phyloP scores from a whole-genome alignment of 148 eudicot genomes.

The Talinum fruticosum region DNA sequence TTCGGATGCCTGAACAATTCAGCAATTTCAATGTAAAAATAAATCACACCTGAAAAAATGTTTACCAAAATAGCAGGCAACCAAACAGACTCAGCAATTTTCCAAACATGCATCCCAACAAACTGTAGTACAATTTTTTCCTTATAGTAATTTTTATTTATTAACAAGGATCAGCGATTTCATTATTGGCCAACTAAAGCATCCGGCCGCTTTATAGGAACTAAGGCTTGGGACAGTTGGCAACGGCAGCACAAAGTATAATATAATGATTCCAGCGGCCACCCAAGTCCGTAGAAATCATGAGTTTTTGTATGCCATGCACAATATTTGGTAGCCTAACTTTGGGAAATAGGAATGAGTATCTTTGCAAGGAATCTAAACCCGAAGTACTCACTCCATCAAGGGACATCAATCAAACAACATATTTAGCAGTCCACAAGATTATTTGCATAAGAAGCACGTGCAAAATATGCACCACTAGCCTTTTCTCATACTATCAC shows the following conservation, averaged over 20 bases:
- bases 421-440: not conserved
- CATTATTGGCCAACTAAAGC: too few species aligned
- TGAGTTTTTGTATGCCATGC: not conserved
- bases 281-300: not conserved
- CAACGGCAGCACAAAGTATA: too few species aligned
- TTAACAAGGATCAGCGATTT: too few species aligned
- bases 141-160: too few species aligned
- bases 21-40: constrained; percentile 9
- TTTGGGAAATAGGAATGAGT: not conserved
- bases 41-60: not conserved
- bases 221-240: too few species aligned
- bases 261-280: not conserved
- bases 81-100: not conserved
- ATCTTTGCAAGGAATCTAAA: not conserved
- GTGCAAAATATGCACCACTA: not conserved
- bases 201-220: too few species aligned
- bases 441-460: not conserved
- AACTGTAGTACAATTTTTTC: too few species aligned
- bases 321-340: not conserved
- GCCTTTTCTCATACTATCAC: not conserved
- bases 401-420: not conserved
- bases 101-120: not conserved
- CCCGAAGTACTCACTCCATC: not conserved
- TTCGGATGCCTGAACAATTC: constrained; percentile 69
- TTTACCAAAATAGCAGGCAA: not conserved